Evolutionary conservation across 306 rosid genomes (phyloP), one percentile per base, ranked within the genome.

Genomic region (Quercus ilex): DNA sequence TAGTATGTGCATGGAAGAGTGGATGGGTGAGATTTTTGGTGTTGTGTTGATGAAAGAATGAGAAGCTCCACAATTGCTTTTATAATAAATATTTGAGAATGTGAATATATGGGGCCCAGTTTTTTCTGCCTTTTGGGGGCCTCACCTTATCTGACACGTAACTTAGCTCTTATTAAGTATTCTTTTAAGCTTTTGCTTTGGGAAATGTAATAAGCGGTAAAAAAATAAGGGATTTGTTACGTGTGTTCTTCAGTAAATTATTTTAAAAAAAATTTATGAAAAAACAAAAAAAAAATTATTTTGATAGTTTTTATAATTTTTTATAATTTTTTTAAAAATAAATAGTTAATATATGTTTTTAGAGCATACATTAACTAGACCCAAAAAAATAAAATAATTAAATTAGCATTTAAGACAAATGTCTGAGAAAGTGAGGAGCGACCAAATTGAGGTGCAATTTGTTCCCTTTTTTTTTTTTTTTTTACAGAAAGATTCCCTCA

Each of bases 71-170:
- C 78, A 78, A 69, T 79, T 73, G 79, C 86, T 80, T 85, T 87
- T 49, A 49, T 49, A 49, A 87, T 79, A 88, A 72, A 75, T 78
- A 56, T 85, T 72, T 35, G 74, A 77, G 78, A 69, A 79, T 60
- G 51, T 6, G 73, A 76, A 49, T 73, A 57, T 23, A 46, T n/a
- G 80, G 89, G 89, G 35, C 90, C 92, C 76, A 31, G 11, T 18
- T 20, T 0, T 18, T 33, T 67, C 43, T 55, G 31, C 26, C 56
- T 52, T 78, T 74, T 3, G 38, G 59, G 60, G 25, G 35, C 52
- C 10, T 78, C 63, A 38, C 72, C 73, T 11, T 17, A 28, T 49
- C 15, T 57, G 64, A 78, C 87, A 75, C 71, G 74, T 58, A 70
- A 81, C 55, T 59, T 3, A 25, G 31, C 60, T 18, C 55, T 59